A percentile compares a stretch with the other conserved stretches of the same genome.
phyloP scores from a whole-genome alignment of 2,329 filamentous ascomycete species.

The Neoascochyta sp. region DNA sequence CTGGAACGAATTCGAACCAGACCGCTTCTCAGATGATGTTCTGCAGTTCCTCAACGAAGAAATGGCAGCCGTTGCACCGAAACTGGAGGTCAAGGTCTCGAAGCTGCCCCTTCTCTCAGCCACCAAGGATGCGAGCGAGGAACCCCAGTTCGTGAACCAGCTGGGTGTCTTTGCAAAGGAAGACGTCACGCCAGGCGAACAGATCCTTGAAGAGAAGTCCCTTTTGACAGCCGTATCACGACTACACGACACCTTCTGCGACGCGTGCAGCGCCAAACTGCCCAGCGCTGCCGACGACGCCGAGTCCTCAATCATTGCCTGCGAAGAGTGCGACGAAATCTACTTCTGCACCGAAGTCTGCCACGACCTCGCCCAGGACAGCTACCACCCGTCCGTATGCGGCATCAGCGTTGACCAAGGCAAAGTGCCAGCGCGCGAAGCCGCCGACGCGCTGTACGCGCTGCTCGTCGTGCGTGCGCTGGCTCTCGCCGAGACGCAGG shows the following conservation, averaged over 20 bases:
- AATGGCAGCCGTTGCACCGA: conserved; percentile 68
- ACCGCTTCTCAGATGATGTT: conserved; percentile 52
- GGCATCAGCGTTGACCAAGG: conserved; percentile 52
- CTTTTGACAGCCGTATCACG: conserved; percentile 86
- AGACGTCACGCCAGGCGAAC: conserved; percentile 72
- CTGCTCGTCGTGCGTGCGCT: conserved; percentile 57
- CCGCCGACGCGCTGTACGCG: conserved; percentile 59
- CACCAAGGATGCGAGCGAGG: conserved; percentile 44
- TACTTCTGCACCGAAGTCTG: conserved; percentile 60
- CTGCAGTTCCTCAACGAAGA: conserved; percentile 68
- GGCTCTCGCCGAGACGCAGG: conserved; percentile 59
- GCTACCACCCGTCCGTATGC: conserved; percentile 59
- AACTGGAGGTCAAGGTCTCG: conserved; percentile 73
- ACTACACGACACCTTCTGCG: conserved; percentile 80
- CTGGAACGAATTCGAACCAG: conserved; percentile 60
- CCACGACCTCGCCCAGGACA: conserved; percentile 51
- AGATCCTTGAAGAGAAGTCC: conserved; percentile 76
- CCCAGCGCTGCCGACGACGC: conserved; percentile 42
- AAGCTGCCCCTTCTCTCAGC: conserved; percentile 64
- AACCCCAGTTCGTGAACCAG: conserved; percentile 63
- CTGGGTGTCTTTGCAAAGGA: conserved; percentile 86
- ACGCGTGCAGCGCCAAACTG: conserved; percentile 76
- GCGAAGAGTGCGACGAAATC: conserved; percentile 54
- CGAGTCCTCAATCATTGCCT: conserved; percentile 40
- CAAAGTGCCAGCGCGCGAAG: conserved; percentile 55